These are phyloP conservation scores for Chalciporus sphaerocephalus DNA, from an alignment of 768 basidiomycete genomes.

Conservation along the genomic window DNA sequence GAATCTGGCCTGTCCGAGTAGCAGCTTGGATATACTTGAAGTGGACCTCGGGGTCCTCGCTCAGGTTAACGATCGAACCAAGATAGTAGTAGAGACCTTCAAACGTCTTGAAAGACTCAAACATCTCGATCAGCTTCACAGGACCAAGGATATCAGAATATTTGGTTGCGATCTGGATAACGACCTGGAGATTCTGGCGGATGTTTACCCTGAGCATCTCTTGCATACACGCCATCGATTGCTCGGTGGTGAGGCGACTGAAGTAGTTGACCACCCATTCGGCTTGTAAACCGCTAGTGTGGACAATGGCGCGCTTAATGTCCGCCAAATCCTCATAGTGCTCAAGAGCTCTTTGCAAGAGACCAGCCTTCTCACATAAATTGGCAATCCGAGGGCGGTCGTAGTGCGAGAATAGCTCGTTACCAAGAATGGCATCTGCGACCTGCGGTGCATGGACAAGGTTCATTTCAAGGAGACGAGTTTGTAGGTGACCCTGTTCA, in stretches of 20 bases:
- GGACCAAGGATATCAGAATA: slow-evolving; percentile 98
- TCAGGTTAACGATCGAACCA: slow-evolving; percentile 95
- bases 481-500: slow-evolving; percentile 94
- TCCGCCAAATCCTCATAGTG: slow-evolving; percentile 98
- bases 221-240: slow-evolving; percentile 92
- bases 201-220: slow-evolving; percentile 98
- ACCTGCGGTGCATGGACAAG: slow-evolving; percentile 96
- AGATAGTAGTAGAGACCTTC: slow-evolving; percentile 99
- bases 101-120: slow-evolving; percentile 95
- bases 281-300: slow-evolving; percentile 75
- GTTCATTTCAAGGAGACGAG: slow-evolving; percentile 96
- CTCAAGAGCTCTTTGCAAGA: slow-evolving; percentile 92
- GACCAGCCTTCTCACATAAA: slow-evolving; percentile 95
- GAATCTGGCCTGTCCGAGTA: slow-evolving; percentile 94
- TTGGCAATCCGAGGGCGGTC: slow-evolving; percentile 96
- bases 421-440: slow-evolving; percentile 96
- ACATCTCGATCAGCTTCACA: slow-evolving; percentile 97
- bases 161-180: slow-evolving; percentile 96
- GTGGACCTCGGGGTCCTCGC: slow-evolving; percentile 93
- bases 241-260: slow-evolving; percentile 93
- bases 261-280: slow-evolving; percentile 99
- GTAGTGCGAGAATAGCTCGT: slow-evolving; percentile 97
- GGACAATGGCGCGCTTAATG: slow-evolving; percentile 97
- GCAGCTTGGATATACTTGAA: slow-evolving; percentile 99
- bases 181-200: slow-evolving; percentile 93